Percentiles rank a stretch among this genome's conserved stretches.
Conservation (phyloP, 768 basidiomycete species). For the Macrocybe gigantea region DNA sequence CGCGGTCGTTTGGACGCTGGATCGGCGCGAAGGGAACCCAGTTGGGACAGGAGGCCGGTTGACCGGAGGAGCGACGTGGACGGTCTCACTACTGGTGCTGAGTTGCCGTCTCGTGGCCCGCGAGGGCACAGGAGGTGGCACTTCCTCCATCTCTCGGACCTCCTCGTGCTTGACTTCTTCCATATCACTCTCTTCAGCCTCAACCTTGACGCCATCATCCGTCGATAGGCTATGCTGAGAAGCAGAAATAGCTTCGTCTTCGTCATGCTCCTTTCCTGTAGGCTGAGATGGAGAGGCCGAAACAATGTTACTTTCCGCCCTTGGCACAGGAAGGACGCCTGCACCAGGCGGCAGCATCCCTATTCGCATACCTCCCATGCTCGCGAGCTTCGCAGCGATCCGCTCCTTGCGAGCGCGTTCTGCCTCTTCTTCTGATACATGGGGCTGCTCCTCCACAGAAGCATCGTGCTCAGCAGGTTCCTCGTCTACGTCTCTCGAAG, state of each 20-base stretch:
- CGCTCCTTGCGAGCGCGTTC: conserved; percentile 52
- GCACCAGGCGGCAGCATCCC: conserved; percentile 45
- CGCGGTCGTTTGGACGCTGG: conserved; percentile 28
- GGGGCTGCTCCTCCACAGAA: too few species aligned
- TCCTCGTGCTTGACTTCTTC: conserved; percentile 63
- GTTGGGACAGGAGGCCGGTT: conserved; percentile 46
- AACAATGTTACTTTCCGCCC: not conserved
- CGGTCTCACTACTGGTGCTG: conserved; percentile 11
- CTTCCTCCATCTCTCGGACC: conserved; percentile 34
- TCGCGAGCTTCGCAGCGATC: conserved; percentile 47
- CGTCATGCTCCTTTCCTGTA: conserved; percentile 21
- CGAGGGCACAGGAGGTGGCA: conserved; percentile 51
- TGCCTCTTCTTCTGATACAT: conserved; percentile 17
- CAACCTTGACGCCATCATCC: conserved; percentile 60
- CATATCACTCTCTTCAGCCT: conserved; percentile 67
- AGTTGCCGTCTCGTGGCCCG: conserved; percentile 24
- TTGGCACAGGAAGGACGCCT: conserved; percentile 22
- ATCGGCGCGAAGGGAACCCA: conserved; percentile 29
- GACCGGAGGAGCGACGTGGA: conserved; percentile 17
- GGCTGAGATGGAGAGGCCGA: conserved; percentile 22
- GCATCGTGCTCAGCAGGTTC: not conserved
- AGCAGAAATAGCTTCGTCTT: conserved; percentile 31
- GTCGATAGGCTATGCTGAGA: conserved; percentile 27
- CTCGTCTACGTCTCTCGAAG: conserved; percentile 23
- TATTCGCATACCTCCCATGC: conserved; percentile 54